Conservation (phyloP, 495 filamentous ascomycete species). For the Recurvomyces mirabilis region DNA sequence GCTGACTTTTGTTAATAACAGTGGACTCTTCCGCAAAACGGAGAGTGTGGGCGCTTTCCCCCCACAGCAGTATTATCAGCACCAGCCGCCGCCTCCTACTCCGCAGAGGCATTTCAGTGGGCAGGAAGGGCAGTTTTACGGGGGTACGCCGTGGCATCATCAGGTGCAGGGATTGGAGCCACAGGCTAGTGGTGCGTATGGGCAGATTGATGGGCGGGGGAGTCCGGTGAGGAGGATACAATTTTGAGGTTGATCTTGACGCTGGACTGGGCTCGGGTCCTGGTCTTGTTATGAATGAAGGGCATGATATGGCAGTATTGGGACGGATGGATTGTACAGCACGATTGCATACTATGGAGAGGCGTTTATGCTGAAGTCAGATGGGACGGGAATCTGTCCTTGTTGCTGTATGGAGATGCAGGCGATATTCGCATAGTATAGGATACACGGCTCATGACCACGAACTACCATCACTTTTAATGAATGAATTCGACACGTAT, state of each 20-base stretch:
- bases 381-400: too few relatives aligned
- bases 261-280: too few relatives aligned
- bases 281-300: too few relatives aligned
- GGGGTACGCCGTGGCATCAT: constrained; percentile 14
- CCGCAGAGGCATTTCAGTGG: constrained; percentile 29
- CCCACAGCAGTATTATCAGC: constrained; percentile 10
- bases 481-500: too few relatives aligned
- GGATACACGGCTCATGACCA: too few relatives aligned
- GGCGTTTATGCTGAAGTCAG: too few relatives aligned
- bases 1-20: not conserved
- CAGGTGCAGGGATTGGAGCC: constrained; percentile 16
- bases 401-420: too few relatives aligned
- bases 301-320: too few relatives aligned
- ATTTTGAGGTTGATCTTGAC: not conserved
- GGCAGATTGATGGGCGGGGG: constrained; percentile 16
- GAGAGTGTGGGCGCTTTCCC: constrained; percentile 19
- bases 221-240: constrained; percentile 20
- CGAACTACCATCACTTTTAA: too few relatives aligned
- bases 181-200: constrained; percentile 18
- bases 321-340: too few relatives aligned
- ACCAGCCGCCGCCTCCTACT: constrained; percentile 25
- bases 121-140: constrained; percentile 9
- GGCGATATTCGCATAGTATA: too few relatives aligned
- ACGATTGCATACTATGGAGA: too few relatives aligned
- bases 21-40: not conserved